Evolutionary conservation across 139 green algal species (phyloP), one percentile per base, ranked within the genome.

Genomic region (Asterochloris erici): DNA sequence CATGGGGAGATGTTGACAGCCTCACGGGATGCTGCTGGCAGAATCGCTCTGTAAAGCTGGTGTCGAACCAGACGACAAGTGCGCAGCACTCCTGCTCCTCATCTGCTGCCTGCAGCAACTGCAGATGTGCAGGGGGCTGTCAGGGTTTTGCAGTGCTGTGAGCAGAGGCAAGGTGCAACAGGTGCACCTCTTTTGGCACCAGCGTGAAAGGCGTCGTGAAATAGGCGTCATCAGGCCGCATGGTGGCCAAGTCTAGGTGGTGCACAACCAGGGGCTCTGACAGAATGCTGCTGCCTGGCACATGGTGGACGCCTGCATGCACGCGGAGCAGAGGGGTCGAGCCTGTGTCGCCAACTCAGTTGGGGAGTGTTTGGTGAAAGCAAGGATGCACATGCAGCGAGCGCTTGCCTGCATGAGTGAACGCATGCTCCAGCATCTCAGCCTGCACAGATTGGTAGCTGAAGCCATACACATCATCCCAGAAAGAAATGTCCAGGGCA

Each of bases 1-100:
- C 80, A 61, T 74, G 38, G 1, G 95, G 95, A 15, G 90, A 91
- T n/a, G 96, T 99, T 54, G 91, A 92, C 54, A 99, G 92, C 68
- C 83, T 78, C 26, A 95, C 89, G 0, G 93, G 90, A 14, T 87
- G 82, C 26, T 98, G 89, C 10, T 60, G 61, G 88, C 96, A 98
- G 88, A 96, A 95, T n/a, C 92, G 88, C 27, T 83, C 62, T 38
- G 88, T 93, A 89, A 99, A 99, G 38, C 89, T 84, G 0, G 91
- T 93, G 87, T 98, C 95, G 87, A 99, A 99, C 96, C 96, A 99
- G 75, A 99, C 61, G 21, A 96, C 96, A n/a, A 99, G 69, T 11
- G 89, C 82, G 63, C 86, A 78, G 47, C 89, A 87, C 47, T 91
- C 76, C 13, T 74, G 64, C 23, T 61, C 29, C 13, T 24, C 19